Evolutionary conservation across 1,139 yeast species (phyloP).

Genomic region (Entelexis paramagnoliae): DNA sequence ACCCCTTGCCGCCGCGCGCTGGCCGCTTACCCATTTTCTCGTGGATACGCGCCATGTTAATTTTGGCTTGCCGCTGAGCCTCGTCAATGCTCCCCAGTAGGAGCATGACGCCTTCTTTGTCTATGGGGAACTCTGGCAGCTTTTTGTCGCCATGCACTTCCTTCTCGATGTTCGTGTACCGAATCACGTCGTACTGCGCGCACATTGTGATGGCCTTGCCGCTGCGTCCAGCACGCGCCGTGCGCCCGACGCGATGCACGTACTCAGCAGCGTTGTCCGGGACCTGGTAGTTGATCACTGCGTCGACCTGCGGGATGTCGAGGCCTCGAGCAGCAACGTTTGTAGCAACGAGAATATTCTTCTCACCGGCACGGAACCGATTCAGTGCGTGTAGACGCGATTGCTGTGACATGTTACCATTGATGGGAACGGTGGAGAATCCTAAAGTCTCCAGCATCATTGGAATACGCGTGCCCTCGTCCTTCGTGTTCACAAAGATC

Average conservation of each 20-base stretch:
- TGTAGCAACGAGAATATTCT: constrained; percentile 81
- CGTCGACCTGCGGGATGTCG: constrained; percentile 90
- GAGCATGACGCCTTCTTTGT: constrained; percentile 65
- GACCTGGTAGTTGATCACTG: constrained; percentile 85
- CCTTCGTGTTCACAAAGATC: constrained; percentile 88
- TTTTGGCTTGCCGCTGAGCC: constrained; percentile 82
- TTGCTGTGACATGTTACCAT: constrained; percentile 86
- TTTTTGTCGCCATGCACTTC: constrained; percentile 54
- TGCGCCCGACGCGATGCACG: constrained; percentile 94
- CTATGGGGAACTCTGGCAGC: constrained; percentile 73
- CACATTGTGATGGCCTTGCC: constrained; percentile 88
- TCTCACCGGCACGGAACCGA: constrained; percentile 77
- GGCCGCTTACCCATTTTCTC: constrained; percentile 34
- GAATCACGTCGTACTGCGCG: constrained; percentile 87
- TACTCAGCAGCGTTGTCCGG: constrained; percentile 98
- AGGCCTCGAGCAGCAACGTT: constrained; percentile 98
- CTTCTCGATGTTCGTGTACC: constrained; percentile 71
- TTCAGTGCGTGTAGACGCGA: constrained; percentile 89
- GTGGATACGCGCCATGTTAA: constrained; percentile 70
- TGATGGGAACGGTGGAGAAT: constrained; percentile 83
- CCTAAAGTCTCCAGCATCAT: constrained; percentile 70
- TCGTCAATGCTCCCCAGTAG: constrained; percentile 82
- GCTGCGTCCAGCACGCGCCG: constrained; percentile 95
- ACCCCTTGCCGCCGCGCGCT: constrained; percentile 12
- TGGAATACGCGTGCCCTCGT: constrained; percentile 87